Evolutionary conservation across 495 filamentous ascomycete species (phyloP).

Genomic region (Astrothelium macrocarpum): DNA sequence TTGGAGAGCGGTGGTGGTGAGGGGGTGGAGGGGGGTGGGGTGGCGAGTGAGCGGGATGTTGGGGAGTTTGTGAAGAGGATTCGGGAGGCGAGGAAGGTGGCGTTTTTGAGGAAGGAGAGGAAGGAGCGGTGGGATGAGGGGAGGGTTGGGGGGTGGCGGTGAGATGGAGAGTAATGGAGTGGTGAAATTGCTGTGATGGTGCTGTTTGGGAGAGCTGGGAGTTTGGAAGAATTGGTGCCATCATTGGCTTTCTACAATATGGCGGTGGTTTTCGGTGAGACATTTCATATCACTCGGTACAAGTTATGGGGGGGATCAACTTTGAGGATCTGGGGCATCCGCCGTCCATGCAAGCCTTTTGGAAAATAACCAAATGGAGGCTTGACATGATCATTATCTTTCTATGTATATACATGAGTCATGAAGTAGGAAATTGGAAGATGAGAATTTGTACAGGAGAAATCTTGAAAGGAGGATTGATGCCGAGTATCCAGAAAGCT

Average conservation of each 20-base stretch:
- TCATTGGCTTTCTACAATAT: background rate
- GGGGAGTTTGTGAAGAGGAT: constrained; percentile 74
- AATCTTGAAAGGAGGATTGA: background rate
- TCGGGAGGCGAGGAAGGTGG: constrained; percentile 61
- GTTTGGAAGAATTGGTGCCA: background rate
- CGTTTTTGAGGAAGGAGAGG: constrained; percentile 67
- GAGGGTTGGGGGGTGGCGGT: constrained; percentile 85
- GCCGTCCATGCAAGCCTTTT: no score
- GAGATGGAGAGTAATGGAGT: constrained; percentile 21
- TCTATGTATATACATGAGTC: no score
- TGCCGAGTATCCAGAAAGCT: no score
- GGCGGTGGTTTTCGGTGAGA: no score
- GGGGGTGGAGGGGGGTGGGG: constrained; percentile 31
- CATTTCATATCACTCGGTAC: no score
- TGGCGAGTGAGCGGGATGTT: constrained; percentile 66
- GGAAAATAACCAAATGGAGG: no score
- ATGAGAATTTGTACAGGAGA: background rate
- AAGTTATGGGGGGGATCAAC: no score
- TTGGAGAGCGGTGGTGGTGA: constrained; percentile 38
- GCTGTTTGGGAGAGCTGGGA: background rate
- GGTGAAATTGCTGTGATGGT: background rate
- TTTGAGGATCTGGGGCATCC: no score
- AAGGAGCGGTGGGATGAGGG: constrained; percentile 93
- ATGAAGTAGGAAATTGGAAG: no score
- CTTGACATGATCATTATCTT: no score